Percentiles rank a stretch among this genome's conserved stretches.
Conservation (phyloP, 805 yeast species). For the Wickerhamiella occidentalis region DNA sequence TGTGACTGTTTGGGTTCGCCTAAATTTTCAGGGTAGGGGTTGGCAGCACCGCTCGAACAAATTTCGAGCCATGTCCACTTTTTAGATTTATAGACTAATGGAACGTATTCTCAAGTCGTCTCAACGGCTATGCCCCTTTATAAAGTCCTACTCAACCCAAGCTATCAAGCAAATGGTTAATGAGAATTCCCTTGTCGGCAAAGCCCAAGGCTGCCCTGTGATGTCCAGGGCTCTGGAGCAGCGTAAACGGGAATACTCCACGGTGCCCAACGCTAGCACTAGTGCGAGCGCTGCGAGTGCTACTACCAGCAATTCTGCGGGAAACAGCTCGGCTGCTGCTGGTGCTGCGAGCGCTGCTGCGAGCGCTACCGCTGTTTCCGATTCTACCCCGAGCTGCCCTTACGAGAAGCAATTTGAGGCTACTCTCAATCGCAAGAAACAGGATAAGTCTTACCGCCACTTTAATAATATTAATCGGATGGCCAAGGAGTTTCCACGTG, state of each 20-base stretch:
- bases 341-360: neutral
- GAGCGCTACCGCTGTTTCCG: conserved; percentile 31
- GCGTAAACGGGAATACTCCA: conserved; percentile 29
- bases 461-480: conserved; percentile 95
- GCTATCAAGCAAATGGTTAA: conserved; percentile 47
- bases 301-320: too few species aligned
- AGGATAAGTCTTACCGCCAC: conserved; percentile 85
- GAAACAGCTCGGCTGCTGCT: neutral
- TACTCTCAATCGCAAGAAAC: conserved; percentile 62
- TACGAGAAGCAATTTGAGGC: conserved; percentile 54
- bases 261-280: conserved; percentile 20
- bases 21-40: neutral
- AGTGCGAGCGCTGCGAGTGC: too few species aligned
- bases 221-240: conserved; percentile 64
- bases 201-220: conserved; percentile 77
- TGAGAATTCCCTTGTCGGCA: conserved; percentile 33
- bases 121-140: conserved; percentile 71
- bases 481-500: conserved; percentile 86
- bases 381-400: conserved; percentile 8
- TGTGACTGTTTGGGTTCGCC: too few species aligned
- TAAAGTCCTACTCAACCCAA: conserved; percentile 44
- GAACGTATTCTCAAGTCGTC: conserved; percentile 70
- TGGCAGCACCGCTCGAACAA: neutral
- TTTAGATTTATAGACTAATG: conserved; percentile 34
- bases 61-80: neutral